phyloP scores from a whole-genome alignment of 2,329 filamentous ascomycete genomes.

The Cadophora sp. region DNA sequence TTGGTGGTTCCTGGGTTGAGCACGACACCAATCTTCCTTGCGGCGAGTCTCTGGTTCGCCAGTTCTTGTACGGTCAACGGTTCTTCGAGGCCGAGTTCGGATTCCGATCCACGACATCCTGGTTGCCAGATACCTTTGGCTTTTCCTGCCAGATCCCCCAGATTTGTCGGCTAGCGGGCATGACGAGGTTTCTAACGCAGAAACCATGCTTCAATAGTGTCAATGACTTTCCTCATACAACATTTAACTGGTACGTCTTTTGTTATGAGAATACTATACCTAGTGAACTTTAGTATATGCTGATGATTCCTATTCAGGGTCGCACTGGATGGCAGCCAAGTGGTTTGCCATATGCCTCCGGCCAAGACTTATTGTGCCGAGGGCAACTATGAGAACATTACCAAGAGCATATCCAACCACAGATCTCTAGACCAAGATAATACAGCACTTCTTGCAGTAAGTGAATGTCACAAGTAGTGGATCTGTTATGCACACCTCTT shows the following conservation, averaged over 20 bases:
- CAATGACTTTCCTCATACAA: conserved; percentile 98
- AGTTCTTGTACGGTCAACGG: conserved; percentile 94
- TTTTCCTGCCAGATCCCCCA: conserved; percentile 96
- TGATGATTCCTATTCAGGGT: conserved; percentile 57
- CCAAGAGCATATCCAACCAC: conserved; percentile 86
- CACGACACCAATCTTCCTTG: conserved; percentile 98
- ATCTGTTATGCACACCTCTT: background rate
- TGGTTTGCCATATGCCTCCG: conserved; percentile 97
- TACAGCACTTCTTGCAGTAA: conserved; percentile 78
- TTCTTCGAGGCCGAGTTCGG: conserved; percentile 96
- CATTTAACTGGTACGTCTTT: conserved; percentile 77
- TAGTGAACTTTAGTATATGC: background rate
- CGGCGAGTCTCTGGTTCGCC: conserved; percentile 90
- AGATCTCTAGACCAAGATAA: conserved; percentile 95
- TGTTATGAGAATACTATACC: background rate
- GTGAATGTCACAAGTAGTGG: background rate
- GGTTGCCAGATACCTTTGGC: conserved; percentile 97
- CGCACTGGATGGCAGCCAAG: conserved; percentile 90
- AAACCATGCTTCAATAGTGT: conserved; percentile 99
- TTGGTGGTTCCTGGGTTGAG: conserved; percentile 98
- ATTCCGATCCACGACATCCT: conserved; percentile 87
- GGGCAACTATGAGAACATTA: conserved; percentile 93
- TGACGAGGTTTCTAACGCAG: conserved; percentile 96
- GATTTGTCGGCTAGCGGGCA: conserved; percentile 90
- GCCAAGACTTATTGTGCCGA: conserved; percentile 94